Evolutionary conservation across 116 monocot genomes (phyloP), one percentile per base, ranked within the genome.

Genomic region (Zostera marina): DNA sequence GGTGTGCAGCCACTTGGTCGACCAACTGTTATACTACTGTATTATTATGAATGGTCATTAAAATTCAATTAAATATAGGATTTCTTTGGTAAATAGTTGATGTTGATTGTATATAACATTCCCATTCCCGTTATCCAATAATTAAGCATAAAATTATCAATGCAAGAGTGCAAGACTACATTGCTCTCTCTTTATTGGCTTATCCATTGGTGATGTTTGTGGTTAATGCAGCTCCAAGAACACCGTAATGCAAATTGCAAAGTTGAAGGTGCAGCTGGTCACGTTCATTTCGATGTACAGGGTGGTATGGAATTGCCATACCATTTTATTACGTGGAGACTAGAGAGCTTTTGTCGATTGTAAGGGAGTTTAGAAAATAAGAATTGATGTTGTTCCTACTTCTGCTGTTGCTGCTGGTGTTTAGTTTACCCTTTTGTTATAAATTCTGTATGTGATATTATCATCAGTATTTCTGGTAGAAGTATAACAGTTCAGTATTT

Each of bases 181-280:
- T 32, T 49, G 2, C 1, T 17, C 16, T 20, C 15, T 15, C 49
- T 49, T 8, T 15, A 15, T 20, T 49, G 15, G 7, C 19, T 49
- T 17, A 51, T 10, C 20, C 9, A 51, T 20, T 20, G 49, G 12
- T 51, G 8, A 9, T 51, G 15, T 51, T 47, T 51, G 19, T 8
- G 49, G 9, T 11, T 2, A 45, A 51, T 53, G 51, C 63, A 64
- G 64, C 64, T 64, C 64, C 64, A 41, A 64, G 64, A 53, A 52
- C 51, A 42, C 53, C 64, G 5, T 11, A 42, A 54, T 49, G 52
- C 52, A 12, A 64, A 64, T 16, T 64, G 53, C 53, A 32, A 12
- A 64, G 53, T 16, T 64, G 53, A 64, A 32, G 52, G 2, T 64
- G 53, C 52, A 12, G 52, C 5, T 52, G 4, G 22, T 16, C 3